Conservation (phyloP, 2,329 filamentous ascomycete species). For the Penicillium paneum region DNA sequence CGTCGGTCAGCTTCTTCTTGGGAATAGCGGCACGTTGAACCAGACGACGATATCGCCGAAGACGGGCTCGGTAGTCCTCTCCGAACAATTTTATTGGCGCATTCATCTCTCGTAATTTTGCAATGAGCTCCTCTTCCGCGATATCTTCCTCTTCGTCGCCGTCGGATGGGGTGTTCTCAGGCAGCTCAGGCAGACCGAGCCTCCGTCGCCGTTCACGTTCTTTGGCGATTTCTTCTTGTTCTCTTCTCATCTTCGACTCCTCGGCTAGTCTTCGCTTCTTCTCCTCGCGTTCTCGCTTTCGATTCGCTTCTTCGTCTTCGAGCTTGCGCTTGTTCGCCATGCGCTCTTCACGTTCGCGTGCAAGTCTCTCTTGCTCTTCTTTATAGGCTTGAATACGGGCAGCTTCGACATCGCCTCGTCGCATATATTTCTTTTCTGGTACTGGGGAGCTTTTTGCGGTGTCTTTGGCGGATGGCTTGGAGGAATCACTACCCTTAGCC, state of each 20-base stretch:
- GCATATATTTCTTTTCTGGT: conserved; percentile 69
- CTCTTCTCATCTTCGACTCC: conserved; percentile 66
- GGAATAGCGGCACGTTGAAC: conserved; percentile 41
- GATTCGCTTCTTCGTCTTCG: conserved; percentile 77
- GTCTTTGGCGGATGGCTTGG: conserved; percentile 20
- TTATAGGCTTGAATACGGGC: conserved; percentile 75
- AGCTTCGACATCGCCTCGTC: conserved; percentile 81
- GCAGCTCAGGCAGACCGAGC: conserved; percentile 74
- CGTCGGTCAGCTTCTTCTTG: conserved; percentile 54
- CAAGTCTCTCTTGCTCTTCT: conserved; percentile 73
- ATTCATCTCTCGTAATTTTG: conserved; percentile 65
- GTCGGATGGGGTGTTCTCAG: conserved; percentile 36
- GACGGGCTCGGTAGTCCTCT: conserved; percentile 67
- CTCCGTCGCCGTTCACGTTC: conserved; percentile 71
- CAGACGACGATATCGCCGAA: conserved; percentile 69
- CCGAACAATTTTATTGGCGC: conserved; percentile 78
- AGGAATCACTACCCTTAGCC: conserved; percentile 55
- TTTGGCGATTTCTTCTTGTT: conserved; percentile 70
- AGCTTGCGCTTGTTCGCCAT: conserved; percentile 77
- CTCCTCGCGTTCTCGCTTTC: conserved; percentile 68
- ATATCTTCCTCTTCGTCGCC: conserved; percentile 57
- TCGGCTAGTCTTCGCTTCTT: conserved; percentile 79
- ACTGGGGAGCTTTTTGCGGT: conserved; percentile 21
- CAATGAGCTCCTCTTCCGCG: conserved; percentile 65
- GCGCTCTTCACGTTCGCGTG: conserved; percentile 67